Evolutionary conservation across 139 green algal species (phyloP).

Genomic region (Gonium pectorale): DNA sequence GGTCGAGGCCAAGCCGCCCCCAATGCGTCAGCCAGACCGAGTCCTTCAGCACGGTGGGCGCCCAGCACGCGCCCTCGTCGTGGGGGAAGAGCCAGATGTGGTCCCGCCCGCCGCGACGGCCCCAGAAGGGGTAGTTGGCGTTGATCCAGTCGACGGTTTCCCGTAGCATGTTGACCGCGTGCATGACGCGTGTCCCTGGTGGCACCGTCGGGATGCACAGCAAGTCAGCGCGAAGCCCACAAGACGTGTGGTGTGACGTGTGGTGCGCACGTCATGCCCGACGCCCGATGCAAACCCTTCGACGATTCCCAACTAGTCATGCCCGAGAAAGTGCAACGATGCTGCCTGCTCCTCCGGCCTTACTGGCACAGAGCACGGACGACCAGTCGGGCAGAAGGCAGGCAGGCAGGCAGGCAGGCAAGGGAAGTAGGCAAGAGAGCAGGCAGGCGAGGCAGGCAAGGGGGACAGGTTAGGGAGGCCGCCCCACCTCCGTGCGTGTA

Average conservation of each 20-base stretch:
- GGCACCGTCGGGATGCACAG: too few relatives aligned
- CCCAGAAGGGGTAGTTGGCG: conserved; percentile 64
- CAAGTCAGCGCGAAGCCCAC: too few relatives aligned
- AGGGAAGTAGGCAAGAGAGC: too few relatives aligned
- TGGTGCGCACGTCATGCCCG: too few relatives aligned
- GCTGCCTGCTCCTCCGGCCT: too few relatives aligned
- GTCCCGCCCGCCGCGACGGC: conserved; percentile 60
- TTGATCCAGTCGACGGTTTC: conserved; percentile 65
- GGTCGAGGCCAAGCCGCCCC: conserved; percentile 52
- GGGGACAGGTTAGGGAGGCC: too few relatives aligned
- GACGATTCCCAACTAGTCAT: too few relatives aligned
- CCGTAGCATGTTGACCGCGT: conserved; percentile 54
- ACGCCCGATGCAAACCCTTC: too few relatives aligned
- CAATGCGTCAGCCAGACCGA: conserved; percentile 70
- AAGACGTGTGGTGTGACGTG: background rate
- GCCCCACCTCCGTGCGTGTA: background rate
- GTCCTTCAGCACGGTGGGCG: conserved; percentile 49
- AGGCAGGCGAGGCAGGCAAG: too few relatives aligned
- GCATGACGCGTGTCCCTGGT: conserved; percentile 49
- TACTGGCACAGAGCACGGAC: background rate
- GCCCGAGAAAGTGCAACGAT: too few relatives aligned
- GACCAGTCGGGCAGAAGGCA: background rate
- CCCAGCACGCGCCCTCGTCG: conserved; percentile 73
- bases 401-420: background rate
- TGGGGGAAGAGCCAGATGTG: conserved; percentile 76